Base-by-base conservation (phyloP, 345 rosid genomes). In the Camelina neglecta region DNA sequence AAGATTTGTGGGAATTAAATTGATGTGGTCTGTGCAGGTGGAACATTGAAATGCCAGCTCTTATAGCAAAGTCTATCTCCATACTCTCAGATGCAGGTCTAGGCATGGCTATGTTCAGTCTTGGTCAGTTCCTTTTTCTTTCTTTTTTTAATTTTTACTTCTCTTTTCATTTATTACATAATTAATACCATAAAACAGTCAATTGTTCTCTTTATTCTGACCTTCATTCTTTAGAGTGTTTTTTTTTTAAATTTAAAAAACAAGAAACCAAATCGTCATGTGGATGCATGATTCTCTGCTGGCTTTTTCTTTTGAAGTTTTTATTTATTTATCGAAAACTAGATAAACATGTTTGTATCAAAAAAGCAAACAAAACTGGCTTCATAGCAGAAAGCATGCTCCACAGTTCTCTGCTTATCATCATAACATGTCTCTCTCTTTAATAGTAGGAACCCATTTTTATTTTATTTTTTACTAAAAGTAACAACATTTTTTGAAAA, bases 51-150 rank as follows among this genome's bases (percentile, higher is more conserved):
- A 92, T 95, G 99, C 99, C 99, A 71, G 94, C 93, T 41, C 89
- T 95, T 20, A 81, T 95, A 80, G 96, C 99, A 13, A 87, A 91
- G 81, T 95, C 99, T 80, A 95, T 95, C 71, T 86, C 99, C 62
- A 95, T 95, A 67, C 93, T 95, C 84, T 95, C 99, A 82, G 98
- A 95, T 86, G 99, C 99, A 76, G 99, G 99, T 59, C 94, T 95
- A 62, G 99, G 99, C 94, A 93, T 95, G 99, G 99, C 99, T 71
- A 95, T 95, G 99, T 95, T 95, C 90, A 95, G 99, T 85, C 98
- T 95, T 35, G 99, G 99, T 95, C 87, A 93, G 99, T 88, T 60
- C 29, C 51, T 69, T 68, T 48, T 31, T 1, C 12, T 5, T 26
- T 61, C 0, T 36, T 41, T 4, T 24, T 2, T 24, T 61, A 33